These are phyloP conservation scores for Paramarasmius palmivorus DNA, from an alignment of 1,284 basidiomycete species.

Conservation along the genomic window DNA sequence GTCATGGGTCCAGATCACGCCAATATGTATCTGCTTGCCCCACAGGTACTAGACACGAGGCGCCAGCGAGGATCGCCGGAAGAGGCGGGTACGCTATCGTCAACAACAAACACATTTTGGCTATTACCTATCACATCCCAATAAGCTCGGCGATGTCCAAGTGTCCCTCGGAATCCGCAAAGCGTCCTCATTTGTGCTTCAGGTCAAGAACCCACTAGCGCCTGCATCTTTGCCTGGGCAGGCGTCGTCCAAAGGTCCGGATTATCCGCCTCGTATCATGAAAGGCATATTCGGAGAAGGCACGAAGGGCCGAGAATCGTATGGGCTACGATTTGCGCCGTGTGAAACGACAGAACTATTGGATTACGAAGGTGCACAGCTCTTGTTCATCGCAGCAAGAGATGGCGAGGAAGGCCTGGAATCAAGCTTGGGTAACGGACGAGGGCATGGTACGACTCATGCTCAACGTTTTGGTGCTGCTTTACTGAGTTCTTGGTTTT, in stretches of 20 bases:
- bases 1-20: background rate
- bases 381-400: constrained; percentile 60
- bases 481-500: background rate
- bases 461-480: background rate
- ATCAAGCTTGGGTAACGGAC: constrained; percentile 48
- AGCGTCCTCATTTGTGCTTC: constrained; percentile 51
- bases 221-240: constrained; percentile 39
- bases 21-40: background rate
- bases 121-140: constrained; percentile 58
- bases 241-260: constrained; percentile 34
- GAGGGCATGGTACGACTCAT: constrained; percentile 44
- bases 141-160: constrained; percentile 51
- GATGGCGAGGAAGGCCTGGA: constrained; percentile 48
- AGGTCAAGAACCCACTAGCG: constrained; percentile 60
- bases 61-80: constrained; percentile 55
- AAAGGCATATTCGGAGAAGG: constrained; percentile 47
- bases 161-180: constrained; percentile 48
- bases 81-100: constrained; percentile 67
- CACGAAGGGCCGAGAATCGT: constrained; percentile 40
- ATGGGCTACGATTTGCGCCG: constrained; percentile 53
- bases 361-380: constrained; percentile 55
- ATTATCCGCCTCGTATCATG: constrained; percentile 50
- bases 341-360: constrained; percentile 56
- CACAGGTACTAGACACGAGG: constrained; percentile 54
- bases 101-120: constrained; percentile 57